Conservation (phyloP, 352 stramenopile species). For the Pythium brachiatum region DNA sequence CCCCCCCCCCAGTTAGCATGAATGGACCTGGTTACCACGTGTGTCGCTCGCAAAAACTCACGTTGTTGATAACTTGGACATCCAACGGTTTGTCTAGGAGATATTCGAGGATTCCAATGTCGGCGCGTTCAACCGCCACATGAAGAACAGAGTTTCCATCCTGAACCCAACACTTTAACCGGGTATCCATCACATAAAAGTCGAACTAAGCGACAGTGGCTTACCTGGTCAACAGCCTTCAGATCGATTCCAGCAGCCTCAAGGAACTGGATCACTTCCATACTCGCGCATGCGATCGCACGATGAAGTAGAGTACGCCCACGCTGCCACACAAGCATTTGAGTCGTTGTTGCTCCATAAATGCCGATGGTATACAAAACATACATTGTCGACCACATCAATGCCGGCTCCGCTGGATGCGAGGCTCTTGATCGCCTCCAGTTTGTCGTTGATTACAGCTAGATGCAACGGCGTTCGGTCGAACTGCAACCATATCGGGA, state of each 20-base stretch:
- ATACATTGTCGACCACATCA: not conserved
- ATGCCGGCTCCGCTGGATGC: not conserved
- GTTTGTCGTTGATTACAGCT: not conserved
- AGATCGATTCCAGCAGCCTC: not conserved
- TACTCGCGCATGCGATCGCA: not conserved
- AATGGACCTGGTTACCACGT: not conserved
- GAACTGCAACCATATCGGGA: not conserved
- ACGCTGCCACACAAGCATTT: not conserved
- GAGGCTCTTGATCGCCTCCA: not conserved
- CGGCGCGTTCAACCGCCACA: not conserved
- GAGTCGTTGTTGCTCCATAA: no score
- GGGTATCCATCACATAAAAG: not conserved
- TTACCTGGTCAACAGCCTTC: not conserved
- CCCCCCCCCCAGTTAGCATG: not conserved
- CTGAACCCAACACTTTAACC: not conserved
- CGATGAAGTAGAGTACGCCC: not conserved
- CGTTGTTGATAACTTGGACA: not conserved
- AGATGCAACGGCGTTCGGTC: not conserved
- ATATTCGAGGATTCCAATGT: not conserved
- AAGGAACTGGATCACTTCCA: constrained; percentile 4
- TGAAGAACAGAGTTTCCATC: not conserved
- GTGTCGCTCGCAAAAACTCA: not conserved
- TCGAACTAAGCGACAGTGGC: not conserved
- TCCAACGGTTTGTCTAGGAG: not conserved
- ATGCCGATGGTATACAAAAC: no score